Evolutionary conservation across 768 basidiomycete genomes (phyloP).

Genomic region (Russula vinacea): DNA sequence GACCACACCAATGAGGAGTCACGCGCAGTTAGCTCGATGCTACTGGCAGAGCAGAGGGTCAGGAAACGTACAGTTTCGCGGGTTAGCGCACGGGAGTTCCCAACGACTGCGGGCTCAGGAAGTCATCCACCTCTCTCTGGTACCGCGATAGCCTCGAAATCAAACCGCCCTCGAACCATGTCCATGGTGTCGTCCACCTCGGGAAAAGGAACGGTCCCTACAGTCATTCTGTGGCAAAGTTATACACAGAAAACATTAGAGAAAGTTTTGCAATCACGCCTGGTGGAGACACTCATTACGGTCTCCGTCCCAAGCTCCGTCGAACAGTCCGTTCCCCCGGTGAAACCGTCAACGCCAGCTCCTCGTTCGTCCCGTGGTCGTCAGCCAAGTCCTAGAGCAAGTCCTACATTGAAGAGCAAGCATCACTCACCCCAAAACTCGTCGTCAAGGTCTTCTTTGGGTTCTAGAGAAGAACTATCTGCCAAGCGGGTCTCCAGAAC

Average conservation of each 20-base stretch:
- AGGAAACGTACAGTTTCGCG: conserved; percentile 41
- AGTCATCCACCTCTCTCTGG: conserved; percentile 22
- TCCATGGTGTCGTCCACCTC: conserved; percentile 22
- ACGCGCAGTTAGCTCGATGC: conserved; percentile 35
- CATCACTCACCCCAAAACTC: conserved; percentile 4
- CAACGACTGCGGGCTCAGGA: conserved; percentile 14
- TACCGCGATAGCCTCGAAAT: conserved; percentile 3
- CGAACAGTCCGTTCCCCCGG: neutral
- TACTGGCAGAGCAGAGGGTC: conserved; percentile 37
- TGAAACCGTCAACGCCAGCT: conserved; percentile 8
- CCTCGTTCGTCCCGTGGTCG: conserved; percentile 6
- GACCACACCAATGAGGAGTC: conserved; percentile 37
- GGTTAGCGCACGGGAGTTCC: conserved; percentile 35
- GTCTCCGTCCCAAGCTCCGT: conserved; percentile 41
- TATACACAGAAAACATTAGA: conserved; percentile 69
- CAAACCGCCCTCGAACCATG: conserved; percentile 19
- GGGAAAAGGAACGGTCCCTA: conserved; percentile 27
- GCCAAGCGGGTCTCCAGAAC: conserved; percentile 13
- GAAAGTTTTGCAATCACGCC: conserved; percentile 64
- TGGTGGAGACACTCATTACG: conserved; percentile 75
- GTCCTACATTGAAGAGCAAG: conserved; percentile 16
- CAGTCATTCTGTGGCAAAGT: conserved; percentile 46
- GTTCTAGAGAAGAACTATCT: conserved; percentile 14
- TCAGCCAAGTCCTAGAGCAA: conserved; percentile 14
- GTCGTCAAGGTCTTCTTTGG: neutral